Conservation (phyloP, 1,139 yeast genomes). For the Candida sp. region DNA sequence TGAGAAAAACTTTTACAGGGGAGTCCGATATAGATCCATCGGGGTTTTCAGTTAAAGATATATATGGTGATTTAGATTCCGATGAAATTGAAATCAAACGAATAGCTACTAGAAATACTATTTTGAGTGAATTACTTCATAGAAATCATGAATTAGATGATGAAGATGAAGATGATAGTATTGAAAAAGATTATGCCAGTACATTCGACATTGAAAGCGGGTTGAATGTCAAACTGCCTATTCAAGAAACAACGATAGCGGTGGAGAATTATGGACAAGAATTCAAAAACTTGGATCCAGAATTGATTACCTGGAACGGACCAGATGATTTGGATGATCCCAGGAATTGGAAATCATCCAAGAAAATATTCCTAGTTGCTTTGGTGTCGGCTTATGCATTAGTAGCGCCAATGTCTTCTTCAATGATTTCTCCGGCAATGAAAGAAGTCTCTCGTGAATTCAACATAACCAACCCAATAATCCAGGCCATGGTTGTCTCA, state of each 20-base stretch:
- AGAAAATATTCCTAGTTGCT: constrained; percentile 25
- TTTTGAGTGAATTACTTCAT: constrained; percentile 30
- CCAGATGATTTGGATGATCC: constrained; percentile 38
- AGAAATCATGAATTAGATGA: constrained; percentile 13
- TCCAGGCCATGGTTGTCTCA: constrained; percentile 39
- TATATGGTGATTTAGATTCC: constrained; percentile 31
- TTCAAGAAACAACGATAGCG: constrained; percentile 22
- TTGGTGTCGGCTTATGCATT: constrained; percentile 41
- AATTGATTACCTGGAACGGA: constrained; percentile 41
- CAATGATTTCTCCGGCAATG: constrained; percentile 44
- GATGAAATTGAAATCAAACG: constrained; percentile 31
- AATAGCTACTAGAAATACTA: constrained; percentile 34
- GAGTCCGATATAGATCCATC: constrained; percentile 6
- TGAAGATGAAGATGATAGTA: constrained; percentile 4
- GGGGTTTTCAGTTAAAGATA: constrained; percentile 27
- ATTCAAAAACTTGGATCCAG: constrained; percentile 37
- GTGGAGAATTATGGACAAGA: constrained; percentile 35
- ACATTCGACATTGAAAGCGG: neutral
- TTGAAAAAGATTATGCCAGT: constrained; percentile 4
- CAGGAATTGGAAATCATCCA: constrained; percentile 30
- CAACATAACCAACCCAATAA: constrained; percentile 24
- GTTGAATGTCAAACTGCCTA: constrained; percentile 8
- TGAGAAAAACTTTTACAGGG: constrained; percentile 10
- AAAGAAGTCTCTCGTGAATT: constrained; percentile 31
- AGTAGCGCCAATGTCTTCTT: constrained; percentile 46